Base-by-base conservation (phyloP, 768 basidiomycete genomes). In the Lactarius quietus region DNA sequence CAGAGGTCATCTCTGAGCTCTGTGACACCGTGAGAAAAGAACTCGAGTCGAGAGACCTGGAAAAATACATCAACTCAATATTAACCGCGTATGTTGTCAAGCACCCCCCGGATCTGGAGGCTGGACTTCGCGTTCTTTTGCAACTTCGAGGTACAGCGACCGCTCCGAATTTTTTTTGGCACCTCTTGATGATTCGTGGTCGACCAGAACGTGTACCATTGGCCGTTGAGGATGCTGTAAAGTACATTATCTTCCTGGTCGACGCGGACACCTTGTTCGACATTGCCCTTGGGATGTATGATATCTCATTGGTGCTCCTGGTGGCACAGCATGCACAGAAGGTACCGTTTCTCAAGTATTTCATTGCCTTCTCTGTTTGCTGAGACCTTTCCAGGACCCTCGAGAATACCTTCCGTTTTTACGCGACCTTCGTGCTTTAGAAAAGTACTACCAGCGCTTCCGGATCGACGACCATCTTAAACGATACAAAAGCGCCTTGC, bases 331-430 rank as follows among this genome's bases (percentile, higher is more conserved):
- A 97, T 72, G 91, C 96, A 55, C 95, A 98, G 74, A 97, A 96
- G 84, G 95, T 94, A 39, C n/a, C 31, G 15, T 9, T 20, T 35
- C 38, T n/a, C 28, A 14, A 33, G 2, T 0, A 14, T 23, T 9
- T 23, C 28, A 28, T 59, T 33, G 9, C 53, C 5, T 17, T 29
- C 26, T 20, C 57, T 59, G 5, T 38, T 35, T n/a, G 33, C 31
- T 62, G 48, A 66, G n/a, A 20, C 31, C 28, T 3, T 63, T 64
- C 31, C 69, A 98, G 96, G 97, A 99, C 75, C 97, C 97, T 7
- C 83, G 95, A 70, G 97, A 99, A 73, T 99, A 99, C 72, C 85
- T 99, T 0, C 97, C 97, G 0, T 98, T 99, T 86, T 82, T 99
- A 36, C 86, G 93, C 10, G 93, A 96, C 69, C 82, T 99, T 9